Conservation (phyloP, 208 protist species). For the Trypanosoma cruzi region DNA sequence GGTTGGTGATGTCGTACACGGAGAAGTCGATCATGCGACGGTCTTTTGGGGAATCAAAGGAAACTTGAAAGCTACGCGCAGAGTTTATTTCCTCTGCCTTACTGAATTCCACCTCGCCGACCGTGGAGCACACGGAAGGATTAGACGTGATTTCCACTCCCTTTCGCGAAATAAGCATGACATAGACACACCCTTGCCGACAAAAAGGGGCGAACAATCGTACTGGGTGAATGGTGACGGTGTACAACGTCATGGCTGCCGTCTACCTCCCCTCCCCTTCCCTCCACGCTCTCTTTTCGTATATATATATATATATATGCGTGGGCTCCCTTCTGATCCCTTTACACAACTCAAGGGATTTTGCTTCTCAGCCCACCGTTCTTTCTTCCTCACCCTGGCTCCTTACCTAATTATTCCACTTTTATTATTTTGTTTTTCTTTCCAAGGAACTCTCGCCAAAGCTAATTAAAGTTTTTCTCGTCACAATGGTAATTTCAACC, state of each 20-base stretch:
- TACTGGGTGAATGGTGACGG: slow-evolving; percentile 73
- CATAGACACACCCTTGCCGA: slow-evolving; percentile 55
- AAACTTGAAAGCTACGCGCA: slow-evolving; percentile 56
- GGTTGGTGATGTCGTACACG: slow-evolving; percentile 87
- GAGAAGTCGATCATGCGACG: slow-evolving; percentile 65
- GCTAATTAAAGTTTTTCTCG: too few relatives aligned
- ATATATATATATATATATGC: slow-evolving; percentile 12
- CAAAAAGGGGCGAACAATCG: slow-evolving; percentile 81
- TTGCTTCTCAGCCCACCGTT: too few relatives aligned
- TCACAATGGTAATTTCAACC: too few relatives aligned
- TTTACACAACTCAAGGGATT: not conserved
- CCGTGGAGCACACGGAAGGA: slow-evolving; percentile 53
- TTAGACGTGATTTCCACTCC: slow-evolving; percentile 67
- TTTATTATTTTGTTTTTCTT: too few relatives aligned
- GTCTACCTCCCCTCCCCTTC: not conserved
- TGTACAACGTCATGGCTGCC: slow-evolving; percentile 67
- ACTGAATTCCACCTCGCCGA: slow-evolving; percentile 77
- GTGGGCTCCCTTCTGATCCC: not conserved
- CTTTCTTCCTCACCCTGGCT: too few relatives aligned
- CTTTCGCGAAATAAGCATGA: slow-evolving; percentile 77
- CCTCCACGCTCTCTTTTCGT: not conserved
- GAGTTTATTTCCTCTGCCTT: slow-evolving; percentile 50
- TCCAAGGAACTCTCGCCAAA: too few relatives aligned
- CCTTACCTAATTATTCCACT: too few relatives aligned
- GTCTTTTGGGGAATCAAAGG: slow-evolving; percentile 86